Evolutionary conservation across 192 early-diverging fungal genomes (phyloP), one percentile per base, ranked within the genome.

Genomic region (Gamsiella multidivaricata): DNA sequence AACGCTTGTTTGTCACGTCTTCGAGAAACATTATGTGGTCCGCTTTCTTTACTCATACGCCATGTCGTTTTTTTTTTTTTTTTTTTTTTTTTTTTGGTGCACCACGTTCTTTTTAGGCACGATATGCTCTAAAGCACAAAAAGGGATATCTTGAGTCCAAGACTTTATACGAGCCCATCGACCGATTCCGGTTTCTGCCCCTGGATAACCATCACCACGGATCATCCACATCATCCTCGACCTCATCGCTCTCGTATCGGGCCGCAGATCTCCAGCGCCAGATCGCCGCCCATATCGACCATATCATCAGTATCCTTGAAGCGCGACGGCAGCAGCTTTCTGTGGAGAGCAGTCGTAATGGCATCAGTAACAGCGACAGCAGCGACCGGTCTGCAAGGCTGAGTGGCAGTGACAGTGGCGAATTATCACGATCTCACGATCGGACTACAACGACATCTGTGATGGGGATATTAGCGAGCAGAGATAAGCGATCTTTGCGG

Each of bases 121-220:
- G 60, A 26, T 67, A 69, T 23, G 25, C n/a, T 3, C 39, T 78
- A 9, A 55, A 69, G 22, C 42, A 69, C 51, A 78, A 78, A 10
- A 54, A 69, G 25, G 11, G 18, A 5, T 78, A 78, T 33, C 28
- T 78, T 2, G 66, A 78, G 41, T 58, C 60, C 4, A 56, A 62
- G 23, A 56, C 61, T 3, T 29, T 78, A 20, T 69, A 33, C 15
- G 74, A 78, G 12, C 53, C 74, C n/a, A 36, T 78, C 34, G 65
- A 78, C 3, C 45, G 65, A 20, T 46, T 78, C 3, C 65, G 74
- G 5, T 78, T 78, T 54, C 46, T 78, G 1, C 55, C 74, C n/a
- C 54, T 62, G 17, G 65, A 59, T 32, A 61, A 63, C 28, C 46
- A 65, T 34, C 49, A 20, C 33, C 43, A 50, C 6, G 45, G 39